These are phyloP conservation scores for Rhypophila decipiens DNA, from an alignment of 495 filamentous ascomycete species.

Conservation along the genomic window DNA sequence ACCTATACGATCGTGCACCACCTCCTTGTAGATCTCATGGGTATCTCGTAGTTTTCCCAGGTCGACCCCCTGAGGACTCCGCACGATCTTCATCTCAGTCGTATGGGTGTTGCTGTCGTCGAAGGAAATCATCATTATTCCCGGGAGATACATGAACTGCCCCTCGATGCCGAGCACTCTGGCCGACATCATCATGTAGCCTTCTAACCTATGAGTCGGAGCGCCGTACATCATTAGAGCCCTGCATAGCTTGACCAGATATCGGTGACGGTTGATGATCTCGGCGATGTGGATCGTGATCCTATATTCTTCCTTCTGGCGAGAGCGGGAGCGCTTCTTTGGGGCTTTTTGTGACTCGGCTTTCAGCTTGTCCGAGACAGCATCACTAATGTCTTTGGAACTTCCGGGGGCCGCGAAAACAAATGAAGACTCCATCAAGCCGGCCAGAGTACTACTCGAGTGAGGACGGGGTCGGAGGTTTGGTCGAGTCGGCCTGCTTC, in stretches of 20 bases:
- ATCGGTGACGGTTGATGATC: conserved; percentile 71
- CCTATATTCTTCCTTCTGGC: conserved; percentile 57
- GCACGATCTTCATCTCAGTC: conserved; percentile 85
- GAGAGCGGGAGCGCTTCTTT: conserved; percentile 35
- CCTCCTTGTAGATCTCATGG: conserved; percentile 88
- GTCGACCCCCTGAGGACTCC: conserved; percentile 70
- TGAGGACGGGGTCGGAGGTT: conserved; percentile 46
- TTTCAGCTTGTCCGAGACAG: conserved; percentile 30
- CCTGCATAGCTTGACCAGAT: conserved; percentile 77
- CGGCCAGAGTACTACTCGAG: conserved; percentile 42
- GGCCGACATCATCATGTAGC: conserved; percentile 86
- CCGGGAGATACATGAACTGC: conserved; percentile 88
- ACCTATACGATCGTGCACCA: conserved; percentile 80
- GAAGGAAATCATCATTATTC: conserved; percentile 94
- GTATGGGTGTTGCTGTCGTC: conserved; percentile 86
- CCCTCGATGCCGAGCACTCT: conserved; percentile 84
- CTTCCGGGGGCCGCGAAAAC: conserved; percentile 30
- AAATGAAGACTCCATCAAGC: conserved; percentile 53
- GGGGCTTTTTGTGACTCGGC: conserved; percentile 24
- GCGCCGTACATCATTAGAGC: conserved; percentile 83
- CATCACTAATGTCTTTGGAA: conserved; percentile 22
- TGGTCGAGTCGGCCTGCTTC: not conserved
- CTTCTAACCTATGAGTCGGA: conserved; percentile 69
- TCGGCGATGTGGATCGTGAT: conserved; percentile 91
- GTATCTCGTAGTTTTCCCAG: conserved; percentile 77